These are phyloP conservation scores for Exophiala sp. DNA, from an alignment of 2,329 filamentous ascomycete genomes.

Conservation along the genomic window DNA sequence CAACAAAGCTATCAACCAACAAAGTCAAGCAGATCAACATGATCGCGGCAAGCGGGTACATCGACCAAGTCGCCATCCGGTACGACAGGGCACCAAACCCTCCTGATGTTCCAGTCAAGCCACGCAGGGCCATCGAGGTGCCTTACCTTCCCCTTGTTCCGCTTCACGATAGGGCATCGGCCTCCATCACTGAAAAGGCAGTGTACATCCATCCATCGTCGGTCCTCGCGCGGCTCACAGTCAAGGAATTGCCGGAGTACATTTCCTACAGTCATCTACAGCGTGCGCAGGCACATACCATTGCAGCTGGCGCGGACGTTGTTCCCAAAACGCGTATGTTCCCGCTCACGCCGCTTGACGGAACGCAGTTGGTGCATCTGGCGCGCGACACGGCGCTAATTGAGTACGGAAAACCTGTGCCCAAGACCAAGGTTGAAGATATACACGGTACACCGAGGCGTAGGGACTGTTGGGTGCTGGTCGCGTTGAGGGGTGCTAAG, in stretches of 20 bases:
- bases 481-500: slow-evolving; percentile 52
- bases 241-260: slow-evolving; percentile 77
- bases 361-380: slow-evolving; percentile 70
- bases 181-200: slow-evolving; percentile 55
- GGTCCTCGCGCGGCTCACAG: slow-evolving; percentile 66
- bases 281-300: slow-evolving; percentile 54
- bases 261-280: slow-evolving; percentile 86
- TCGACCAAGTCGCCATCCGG: slow-evolving; percentile 90
- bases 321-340: slow-evolving; percentile 79
- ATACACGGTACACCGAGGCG: slow-evolving; percentile 46
- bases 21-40: slow-evolving; percentile 81
- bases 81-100: slow-evolving; percentile 78
- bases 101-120: slow-evolving; percentile 63
- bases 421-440: slow-evolving; percentile 71
- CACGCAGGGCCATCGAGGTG: slow-evolving; percentile 83
- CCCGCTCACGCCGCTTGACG: slow-evolving; percentile 74
- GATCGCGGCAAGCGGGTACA: slow-evolving; percentile 85
- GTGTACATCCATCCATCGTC: slow-evolving; percentile 89
- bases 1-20: slow-evolving; percentile 62
- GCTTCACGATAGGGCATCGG: slow-evolving; percentile 36
- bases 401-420: slow-evolving; percentile 84
- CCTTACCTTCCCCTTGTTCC: slow-evolving; percentile 84
- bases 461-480: slow-evolving; percentile 79
- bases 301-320: slow-evolving; percentile 50
- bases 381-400: slow-evolving; percentile 82